phyloP scores from a whole-genome alignment of 2,329 filamentous ascomycete genomes.

The Venturia carpophila region DNA sequence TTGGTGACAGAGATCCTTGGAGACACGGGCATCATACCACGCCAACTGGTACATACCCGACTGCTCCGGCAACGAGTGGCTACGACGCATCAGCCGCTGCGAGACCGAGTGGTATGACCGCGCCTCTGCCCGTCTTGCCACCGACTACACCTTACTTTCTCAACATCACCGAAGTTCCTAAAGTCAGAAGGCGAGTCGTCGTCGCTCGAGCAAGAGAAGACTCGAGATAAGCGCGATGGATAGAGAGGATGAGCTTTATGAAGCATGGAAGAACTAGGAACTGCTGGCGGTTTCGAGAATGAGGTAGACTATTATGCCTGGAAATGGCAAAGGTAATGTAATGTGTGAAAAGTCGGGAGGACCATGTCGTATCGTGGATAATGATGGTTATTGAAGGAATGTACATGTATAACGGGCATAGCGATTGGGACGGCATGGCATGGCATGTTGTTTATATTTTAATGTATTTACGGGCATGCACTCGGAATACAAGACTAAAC shows the following conservation, averaged over 20 bases:
- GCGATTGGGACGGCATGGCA: neutral
- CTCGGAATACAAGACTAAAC: neutral
- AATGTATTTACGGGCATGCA: neutral
- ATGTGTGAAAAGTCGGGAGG: neutral
- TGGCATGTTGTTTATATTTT: neutral
- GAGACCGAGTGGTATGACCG: conserved; percentile 17
- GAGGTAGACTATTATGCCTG: neutral
- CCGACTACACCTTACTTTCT: conserved; percentile 6
- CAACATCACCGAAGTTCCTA: conserved; percentile 11
- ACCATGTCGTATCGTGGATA: neutral
- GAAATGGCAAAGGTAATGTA: conserved; percentile 5
- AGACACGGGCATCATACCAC: neutral
- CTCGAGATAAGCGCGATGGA: neutral
- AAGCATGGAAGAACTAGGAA: conserved; percentile 1
- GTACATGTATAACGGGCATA: neutral
- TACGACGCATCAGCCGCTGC: neutral
- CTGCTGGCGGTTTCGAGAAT: neutral
- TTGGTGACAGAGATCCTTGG: neutral
- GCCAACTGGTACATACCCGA: neutral
- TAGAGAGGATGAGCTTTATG: neutral
- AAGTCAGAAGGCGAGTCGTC: conserved; percentile 4
- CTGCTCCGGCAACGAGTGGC: neutral
- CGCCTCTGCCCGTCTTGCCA: conserved; percentile 14
- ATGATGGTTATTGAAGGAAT: neutral
- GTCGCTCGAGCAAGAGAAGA: neutral